A percentile compares a stretch with the other conserved stretches of the same genome.
phyloP scores from a whole-genome alignment of 129 eudicot genomes.

The Lactuca saligna region DNA sequence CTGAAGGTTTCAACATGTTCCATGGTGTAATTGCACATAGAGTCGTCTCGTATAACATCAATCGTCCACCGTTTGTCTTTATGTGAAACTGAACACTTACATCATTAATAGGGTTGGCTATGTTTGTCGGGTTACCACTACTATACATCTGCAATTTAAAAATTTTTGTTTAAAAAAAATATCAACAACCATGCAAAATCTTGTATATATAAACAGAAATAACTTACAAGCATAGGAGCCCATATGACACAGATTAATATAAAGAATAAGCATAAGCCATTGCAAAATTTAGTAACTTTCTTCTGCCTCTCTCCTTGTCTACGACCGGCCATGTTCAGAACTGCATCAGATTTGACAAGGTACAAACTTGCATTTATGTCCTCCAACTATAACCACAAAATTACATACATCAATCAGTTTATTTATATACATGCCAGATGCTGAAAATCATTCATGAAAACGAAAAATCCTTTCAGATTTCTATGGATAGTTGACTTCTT shows the following conservation, averaged over 20 bases:
- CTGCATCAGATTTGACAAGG: conserved; percentile 96
- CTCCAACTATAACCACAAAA: conserved; percentile 77
- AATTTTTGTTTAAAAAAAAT: conserved; percentile 10
- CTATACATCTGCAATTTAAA: conserved; percentile 80
- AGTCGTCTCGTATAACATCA: conserved; percentile 75
- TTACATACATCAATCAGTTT: conserved; percentile 32
- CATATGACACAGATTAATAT: conserved; percentile 87
- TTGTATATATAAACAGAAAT: conserved; percentile 1
- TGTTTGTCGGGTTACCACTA: conserved; percentile 97
- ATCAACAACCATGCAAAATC: neutral
- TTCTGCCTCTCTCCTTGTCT: conserved; percentile 94
- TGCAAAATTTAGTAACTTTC: conserved; percentile 86
- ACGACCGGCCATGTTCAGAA: conserved; percentile 79
- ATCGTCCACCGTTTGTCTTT: conserved; percentile 71
- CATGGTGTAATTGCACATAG: conserved; percentile 73
- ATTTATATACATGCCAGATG: neutral
- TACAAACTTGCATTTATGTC: conserved; percentile 99
- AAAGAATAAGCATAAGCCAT: conserved; percentile 89
- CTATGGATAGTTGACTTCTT: neutral
- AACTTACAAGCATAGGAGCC: conserved; percentile 99
- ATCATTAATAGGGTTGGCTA: conserved; percentile 92
- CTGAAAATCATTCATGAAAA: conserved; percentile 18
- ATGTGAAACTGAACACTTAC: conserved; percentile 89
- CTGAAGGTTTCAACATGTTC: conserved; percentile 40
- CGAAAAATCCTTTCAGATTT: neutral